A percentile compares a stretch with the other conserved stretches of the same genome.
phyloP scores from a whole-genome alignment of 1,284 basidiomycete genomes.

The Mycena sp. region DNA sequence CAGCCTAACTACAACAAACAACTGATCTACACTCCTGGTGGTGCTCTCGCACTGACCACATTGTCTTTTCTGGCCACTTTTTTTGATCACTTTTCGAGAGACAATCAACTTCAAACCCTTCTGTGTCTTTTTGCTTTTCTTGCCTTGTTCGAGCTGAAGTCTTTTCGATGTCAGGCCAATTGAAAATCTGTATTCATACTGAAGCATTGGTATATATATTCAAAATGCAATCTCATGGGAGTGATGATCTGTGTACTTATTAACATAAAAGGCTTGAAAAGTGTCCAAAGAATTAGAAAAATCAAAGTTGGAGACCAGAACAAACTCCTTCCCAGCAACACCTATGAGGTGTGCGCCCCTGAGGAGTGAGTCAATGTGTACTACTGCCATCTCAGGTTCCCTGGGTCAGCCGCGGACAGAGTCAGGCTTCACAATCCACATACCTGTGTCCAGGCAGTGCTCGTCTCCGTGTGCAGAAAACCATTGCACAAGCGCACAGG shows the following conservation, averaged over 20 bases:
- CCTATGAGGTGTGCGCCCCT: conserved; percentile 38
- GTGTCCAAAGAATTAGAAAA: conserved; percentile 26
- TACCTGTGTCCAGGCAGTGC: neutral
- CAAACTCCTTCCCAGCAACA: conserved; percentile 10
- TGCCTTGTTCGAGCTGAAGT: no score
- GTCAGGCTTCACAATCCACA: conserved; percentile 5
- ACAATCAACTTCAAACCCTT: no score
- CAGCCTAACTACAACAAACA: no score
- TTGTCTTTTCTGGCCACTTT: no score
- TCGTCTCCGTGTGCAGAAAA: neutral
- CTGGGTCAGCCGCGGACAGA: neutral
- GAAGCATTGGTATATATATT: neutral
- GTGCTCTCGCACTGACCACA: no score
- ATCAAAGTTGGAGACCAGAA: conserved; percentile 24
- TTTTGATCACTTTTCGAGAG: no score
- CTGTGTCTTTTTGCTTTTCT: no score
- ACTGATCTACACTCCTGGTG: no score
- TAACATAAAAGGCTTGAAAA: conserved; percentile 36
- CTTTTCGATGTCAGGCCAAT: no score
- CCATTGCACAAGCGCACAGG: conserved; percentile 20
- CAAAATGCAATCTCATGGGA: conserved; percentile 35
- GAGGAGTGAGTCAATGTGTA: conserved; percentile 34
- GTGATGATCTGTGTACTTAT: conserved; percentile 41
- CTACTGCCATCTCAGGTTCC: neutral
- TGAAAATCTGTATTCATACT: no score